phyloP scores from a whole-genome alignment of 1,284 basidiomycete genomes.

The Lignosus rhinocerotis region DNA sequence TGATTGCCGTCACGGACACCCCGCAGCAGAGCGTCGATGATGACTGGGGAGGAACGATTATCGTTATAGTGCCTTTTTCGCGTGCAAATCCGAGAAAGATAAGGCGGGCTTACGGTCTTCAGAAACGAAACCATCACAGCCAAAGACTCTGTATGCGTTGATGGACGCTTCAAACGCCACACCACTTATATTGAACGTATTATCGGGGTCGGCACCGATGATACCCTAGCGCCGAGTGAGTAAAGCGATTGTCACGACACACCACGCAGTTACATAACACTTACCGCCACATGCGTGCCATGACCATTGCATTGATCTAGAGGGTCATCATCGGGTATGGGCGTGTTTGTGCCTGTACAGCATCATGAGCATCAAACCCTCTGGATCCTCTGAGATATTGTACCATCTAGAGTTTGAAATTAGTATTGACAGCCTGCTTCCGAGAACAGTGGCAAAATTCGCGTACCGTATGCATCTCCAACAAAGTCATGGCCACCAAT shows the following conservation, averaged over 20 bases:
- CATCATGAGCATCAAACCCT: background rate
- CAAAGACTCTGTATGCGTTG: slow-evolving; percentile 49
- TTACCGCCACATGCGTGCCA: slow-evolving; percentile 61
- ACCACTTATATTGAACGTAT: slow-evolving; percentile 56
- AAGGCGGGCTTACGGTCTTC: slow-evolving; percentile 44
- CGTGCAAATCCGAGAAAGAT: background rate
- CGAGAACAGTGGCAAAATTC: background rate
- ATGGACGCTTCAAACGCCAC: slow-evolving; percentile 50
- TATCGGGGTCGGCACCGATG: slow-evolving; percentile 58
- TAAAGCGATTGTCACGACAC: background rate
- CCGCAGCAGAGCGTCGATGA: slow-evolving; percentile 49
- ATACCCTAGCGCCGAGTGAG: slow-evolving; percentile 45
- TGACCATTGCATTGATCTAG: slow-evolving; percentile 56
- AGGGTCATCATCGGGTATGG: slow-evolving; percentile 46
- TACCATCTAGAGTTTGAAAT: slow-evolving; percentile 6
- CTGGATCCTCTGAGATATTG: background rate
- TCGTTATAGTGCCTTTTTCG: background rate
- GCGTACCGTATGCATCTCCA: slow-evolving; percentile 41
- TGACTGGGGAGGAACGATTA: slow-evolving; percentile 34
- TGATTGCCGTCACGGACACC: slow-evolving; percentile 53
- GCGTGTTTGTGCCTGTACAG: slow-evolving; percentile 41
- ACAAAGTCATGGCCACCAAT: slow-evolving; percentile 59
- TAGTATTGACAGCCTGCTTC: background rate
- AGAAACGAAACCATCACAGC: slow-evolving; percentile 43
- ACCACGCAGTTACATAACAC: slow-evolving; percentile 8